These are phyloP conservation scores for Fusarium sp. DNA, from an alignment of 2,329 filamentous ascomycete species.

Conservation along the genomic window DNA sequence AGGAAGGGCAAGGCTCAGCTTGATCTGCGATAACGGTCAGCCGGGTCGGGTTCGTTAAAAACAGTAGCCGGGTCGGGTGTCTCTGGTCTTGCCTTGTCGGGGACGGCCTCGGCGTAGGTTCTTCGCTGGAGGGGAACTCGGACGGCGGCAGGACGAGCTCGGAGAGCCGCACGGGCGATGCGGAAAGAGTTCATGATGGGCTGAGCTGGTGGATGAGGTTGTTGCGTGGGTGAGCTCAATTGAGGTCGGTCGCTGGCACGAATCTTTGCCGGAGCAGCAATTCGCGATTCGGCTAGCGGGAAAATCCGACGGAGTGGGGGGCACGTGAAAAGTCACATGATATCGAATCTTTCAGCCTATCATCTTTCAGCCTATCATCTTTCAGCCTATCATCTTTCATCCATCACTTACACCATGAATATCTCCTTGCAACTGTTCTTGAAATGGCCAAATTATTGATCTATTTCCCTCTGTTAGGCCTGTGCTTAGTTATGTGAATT, in stretches of 20 bases:
- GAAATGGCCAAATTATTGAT: background rate
- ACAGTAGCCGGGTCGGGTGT: constrained; percentile 34
- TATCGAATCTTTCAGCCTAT: background rate
- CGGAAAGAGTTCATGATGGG: constrained; percentile 92
- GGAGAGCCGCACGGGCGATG: constrained; percentile 88
- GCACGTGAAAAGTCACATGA: constrained; percentile 53
- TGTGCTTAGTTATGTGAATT: background rate
- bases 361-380: background rate
- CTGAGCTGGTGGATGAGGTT: constrained; percentile 62
- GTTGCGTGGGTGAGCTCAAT: constrained; percentile 58
- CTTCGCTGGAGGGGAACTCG: constrained; percentile 83
- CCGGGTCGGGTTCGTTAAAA: constrained; percentile 38
- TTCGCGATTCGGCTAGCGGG: constrained; percentile 55
- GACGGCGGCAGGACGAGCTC: constrained; percentile 82
- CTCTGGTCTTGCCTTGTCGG: constrained; percentile 75
- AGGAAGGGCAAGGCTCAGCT: constrained; percentile 96
- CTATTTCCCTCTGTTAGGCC: rapidly evolving
- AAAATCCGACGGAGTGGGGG: constrained; percentile 52
- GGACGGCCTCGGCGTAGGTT: constrained; percentile 88
- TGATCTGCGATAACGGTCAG: constrained; percentile 71
- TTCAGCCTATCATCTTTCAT: background rate
- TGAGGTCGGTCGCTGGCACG: constrained; percentile 60
- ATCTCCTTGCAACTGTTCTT: background rate
- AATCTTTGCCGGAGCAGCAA: constrained; percentile 60
- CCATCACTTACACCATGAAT: background rate